Base-by-base conservation (phyloP, 805 yeast genomes). In the Wickerhamomyces pijperi region DNA sequence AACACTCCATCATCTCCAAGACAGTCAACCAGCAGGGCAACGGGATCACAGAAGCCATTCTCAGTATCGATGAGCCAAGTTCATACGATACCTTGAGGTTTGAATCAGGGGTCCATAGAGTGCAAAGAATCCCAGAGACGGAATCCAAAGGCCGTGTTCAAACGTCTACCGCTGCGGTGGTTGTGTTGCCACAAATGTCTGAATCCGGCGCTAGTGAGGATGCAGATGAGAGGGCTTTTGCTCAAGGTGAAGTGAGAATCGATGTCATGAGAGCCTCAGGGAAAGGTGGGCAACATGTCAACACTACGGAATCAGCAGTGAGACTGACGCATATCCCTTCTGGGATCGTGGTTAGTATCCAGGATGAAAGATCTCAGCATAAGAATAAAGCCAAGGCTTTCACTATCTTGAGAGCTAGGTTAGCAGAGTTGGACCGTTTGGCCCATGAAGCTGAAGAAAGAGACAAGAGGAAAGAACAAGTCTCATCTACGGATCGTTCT, bases 191-290 rank as follows among this genome's bases (percentile, higher is more conserved):
- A 1, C 82, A 85, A 51, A 64, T 84, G 52, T 76, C 74, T 19
- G 76, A 76, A 2, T 63, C 64, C 17, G 76, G 70, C 5, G 63
- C 56, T 32, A 60, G 61, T 6, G 65, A 65, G 20, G 64, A 73
- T 39, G 68, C 70, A 2, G 72, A 67, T 36, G 90, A 82, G 50
- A 63, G 90, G 33, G 73, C 74, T 41, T 86, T 92, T 58, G 76
- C 76, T 16, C 84, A 88, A 0, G 94, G 83, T 3, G 98, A 92
- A 51, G 77, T 92, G 18, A 70, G 96, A 41, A 77, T 92, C 4
- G 98, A 92, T 56, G 87, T 92, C n/a, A 92, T 90, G 95, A 70
- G 98, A 48, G 85, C 97, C 1, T 78, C 95, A 40, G 98, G 98
- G 3, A 82, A 92, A 46, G 98, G 98, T 41, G 98, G 98, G 0